These are phyloP conservation scores for Coniochaeta sp. DNA, from an alignment of 2,329 filamentous ascomycete genomes.

Conservation along the genomic window DNA sequence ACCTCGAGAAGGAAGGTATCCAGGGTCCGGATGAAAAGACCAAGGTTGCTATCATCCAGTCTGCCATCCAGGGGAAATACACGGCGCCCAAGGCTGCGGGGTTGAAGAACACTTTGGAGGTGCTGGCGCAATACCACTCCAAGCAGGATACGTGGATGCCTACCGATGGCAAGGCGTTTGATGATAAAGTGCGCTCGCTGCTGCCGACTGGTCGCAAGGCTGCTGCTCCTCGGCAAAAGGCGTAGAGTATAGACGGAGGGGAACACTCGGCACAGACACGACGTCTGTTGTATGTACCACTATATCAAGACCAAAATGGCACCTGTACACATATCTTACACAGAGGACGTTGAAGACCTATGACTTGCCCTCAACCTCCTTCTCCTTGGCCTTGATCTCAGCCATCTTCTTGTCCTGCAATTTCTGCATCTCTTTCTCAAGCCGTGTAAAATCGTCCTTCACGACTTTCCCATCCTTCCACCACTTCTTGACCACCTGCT, in stretches of 20 bases:
- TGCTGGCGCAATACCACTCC: slow-evolving; percentile 27
- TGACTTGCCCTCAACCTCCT: slow-evolving; percentile 22
- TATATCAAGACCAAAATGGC: not conserved
- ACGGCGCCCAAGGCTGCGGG: slow-evolving; percentile 21
- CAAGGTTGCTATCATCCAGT: slow-evolving; percentile 25
- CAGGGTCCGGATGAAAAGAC: slow-evolving; percentile 14
- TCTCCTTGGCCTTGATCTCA: slow-evolving; percentile 41
- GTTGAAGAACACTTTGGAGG: slow-evolving; percentile 17
- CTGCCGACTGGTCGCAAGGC: slow-evolving; percentile 12
- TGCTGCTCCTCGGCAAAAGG: slow-evolving; percentile 5
- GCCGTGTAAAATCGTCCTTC: slow-evolving; percentile 30
- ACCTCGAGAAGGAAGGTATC: slow-evolving; percentile 5
- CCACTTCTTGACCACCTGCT: slow-evolving; percentile 43
- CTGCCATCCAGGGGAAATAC: slow-evolving; percentile 30
- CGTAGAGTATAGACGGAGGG: slow-evolving; percentile 4
- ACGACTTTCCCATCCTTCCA: slow-evolving; percentile 33
- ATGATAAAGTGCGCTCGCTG: slow-evolving; percentile 20
- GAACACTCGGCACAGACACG: not conserved
- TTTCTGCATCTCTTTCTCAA: slow-evolving; percentile 42
- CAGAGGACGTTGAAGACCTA: not conserved
- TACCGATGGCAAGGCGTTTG: slow-evolving; percentile 16
- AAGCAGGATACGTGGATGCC: slow-evolving; percentile 23
- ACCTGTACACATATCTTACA: slow-evolving; percentile 1
- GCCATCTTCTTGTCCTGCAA: slow-evolving; percentile 46
- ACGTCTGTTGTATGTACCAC: slow-evolving; percentile 2